A percentile compares a stretch with the other conserved stretches of the same genome.
phyloP scores from a whole-genome alignment of 2,329 filamentous ascomycete species.

The Curvularia spicifera region DNA sequence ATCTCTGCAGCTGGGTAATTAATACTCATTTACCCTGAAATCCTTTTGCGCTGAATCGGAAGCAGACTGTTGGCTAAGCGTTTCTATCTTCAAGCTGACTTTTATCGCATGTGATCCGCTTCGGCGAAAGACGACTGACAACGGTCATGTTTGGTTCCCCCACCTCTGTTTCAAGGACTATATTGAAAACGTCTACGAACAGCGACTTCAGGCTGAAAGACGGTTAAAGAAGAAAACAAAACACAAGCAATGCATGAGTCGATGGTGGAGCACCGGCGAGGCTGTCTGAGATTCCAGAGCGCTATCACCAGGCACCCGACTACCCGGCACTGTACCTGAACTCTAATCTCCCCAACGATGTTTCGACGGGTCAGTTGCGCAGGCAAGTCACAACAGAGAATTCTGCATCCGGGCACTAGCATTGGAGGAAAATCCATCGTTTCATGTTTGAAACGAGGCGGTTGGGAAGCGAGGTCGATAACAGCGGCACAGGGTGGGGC shows the following conservation, averaged over 20 bases:
- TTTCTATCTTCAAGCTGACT: background rate
- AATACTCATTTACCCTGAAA: background rate
- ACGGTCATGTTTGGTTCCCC: background rate
- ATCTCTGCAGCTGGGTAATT: background rate
- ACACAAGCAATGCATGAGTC: background rate
- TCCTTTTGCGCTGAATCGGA: no score
- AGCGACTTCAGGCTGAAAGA: constrained; percentile 2
- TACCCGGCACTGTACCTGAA: background rate
- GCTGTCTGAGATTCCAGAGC: background rate
- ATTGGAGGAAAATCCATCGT: constrained; percentile 31
- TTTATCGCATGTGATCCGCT: background rate
- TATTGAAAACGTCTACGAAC: constrained; percentile 1
- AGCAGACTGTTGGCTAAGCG: background rate
- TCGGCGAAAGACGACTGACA: background rate
- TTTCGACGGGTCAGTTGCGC: constrained; percentile 19
- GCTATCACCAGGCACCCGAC: background rate
- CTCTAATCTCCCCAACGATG: constrained; percentile 9
- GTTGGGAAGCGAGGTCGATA: constrained; percentile 9
- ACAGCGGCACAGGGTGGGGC: constrained; percentile 8
- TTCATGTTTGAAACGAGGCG: constrained; percentile 31
- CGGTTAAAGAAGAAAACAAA: background rate
- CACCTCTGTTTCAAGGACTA: background rate
- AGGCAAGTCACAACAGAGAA: constrained; percentile 12
- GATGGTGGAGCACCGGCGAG: background rate
- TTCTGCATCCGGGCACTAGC: constrained; percentile 13